Base-by-base conservation (phyloP, 495 filamentous ascomycete genomes). In the Hapsidospora chrysogenum region DNA sequence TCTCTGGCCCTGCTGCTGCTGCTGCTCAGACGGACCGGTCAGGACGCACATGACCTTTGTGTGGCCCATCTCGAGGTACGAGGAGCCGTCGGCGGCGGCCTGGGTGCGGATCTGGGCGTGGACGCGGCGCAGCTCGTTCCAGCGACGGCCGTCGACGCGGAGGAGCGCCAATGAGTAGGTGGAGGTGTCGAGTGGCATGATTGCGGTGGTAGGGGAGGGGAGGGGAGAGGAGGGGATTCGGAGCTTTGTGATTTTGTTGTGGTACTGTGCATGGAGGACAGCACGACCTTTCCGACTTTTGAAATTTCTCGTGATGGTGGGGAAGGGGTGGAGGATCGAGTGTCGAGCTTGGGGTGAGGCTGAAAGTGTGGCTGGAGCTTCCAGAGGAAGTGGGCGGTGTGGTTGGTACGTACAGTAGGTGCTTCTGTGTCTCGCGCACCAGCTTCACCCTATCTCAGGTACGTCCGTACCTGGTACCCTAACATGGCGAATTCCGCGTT, bases 41-140 rank as follows among this genome's bases (percentile, higher is more conserved):
- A 96, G 74, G 2, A 84, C 85, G 61, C 89, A 96, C 58, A 96
- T 79, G 40, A 96, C 77, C 49, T 92, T 84, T 3, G 92, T 97
- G 52, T 95, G 92, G 40, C 89, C 89, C 77, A 92, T 89, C 47
- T 89, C 80, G 16, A 96, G 66, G 55, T 92, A 94, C 34, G 73
- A 76, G 17, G 78, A 85, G 9, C 89, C 89, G 35, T 94, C 89
- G 20, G 86, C 83, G 37, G 85, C 74, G 17, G 85, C 74, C 57
- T 93, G 87, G 15, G 83, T 94, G 28, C 76, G 80, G 52, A 96
- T 84, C 57, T 92, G 81, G 25, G 80, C 87, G 57, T 78, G 72
- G 29, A 96, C 64, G 20, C 82, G 77, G 18, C 89, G 84, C 28
- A 96, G 75, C 56, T 99, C 89, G 60, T 99, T 99, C 92, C 92